Evolutionary conservation across 2,329 filamentous ascomycete genomes (phyloP).

Genomic region (Fusarium brevicatenulatum): DNA sequence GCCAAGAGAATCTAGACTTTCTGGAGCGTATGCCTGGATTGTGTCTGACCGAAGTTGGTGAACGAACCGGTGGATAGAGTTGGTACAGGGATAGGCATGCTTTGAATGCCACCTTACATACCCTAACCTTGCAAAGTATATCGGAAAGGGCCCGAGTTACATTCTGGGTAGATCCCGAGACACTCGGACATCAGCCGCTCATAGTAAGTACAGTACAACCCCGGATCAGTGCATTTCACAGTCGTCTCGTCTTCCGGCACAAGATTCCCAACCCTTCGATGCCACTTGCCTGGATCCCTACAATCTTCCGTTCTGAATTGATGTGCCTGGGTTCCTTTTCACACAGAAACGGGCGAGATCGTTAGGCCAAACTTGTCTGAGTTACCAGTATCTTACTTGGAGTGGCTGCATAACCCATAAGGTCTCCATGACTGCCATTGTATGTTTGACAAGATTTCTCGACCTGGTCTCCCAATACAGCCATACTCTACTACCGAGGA

Average conservation of each 20-base stretch:
- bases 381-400: neutral
- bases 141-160: neutral
- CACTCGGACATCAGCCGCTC: neutral
- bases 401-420: no score
- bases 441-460: no score
- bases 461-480: accelerated
- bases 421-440: neutral
- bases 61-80: neutral
- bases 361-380: no score
- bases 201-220: no score
- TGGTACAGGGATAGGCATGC: neutral
- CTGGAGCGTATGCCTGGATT: no score
- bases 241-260: neutral
- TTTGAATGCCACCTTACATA: neutral
- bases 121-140: neutral
- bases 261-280: neutral
- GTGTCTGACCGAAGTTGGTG: neutral
- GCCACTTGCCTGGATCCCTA: neutral
- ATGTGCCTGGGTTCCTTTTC: accelerated
- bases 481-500: accelerated
- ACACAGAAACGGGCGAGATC: accelerated
- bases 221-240: neutral
- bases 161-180: neutral
- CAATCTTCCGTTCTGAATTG: neutral
- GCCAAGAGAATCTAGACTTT: neutral